Percentiles rank a stretch among this genome's conserved stretches.
Conservation (phyloP, 768 basidiomycete species). For the Russula ochroleuca region DNA sequence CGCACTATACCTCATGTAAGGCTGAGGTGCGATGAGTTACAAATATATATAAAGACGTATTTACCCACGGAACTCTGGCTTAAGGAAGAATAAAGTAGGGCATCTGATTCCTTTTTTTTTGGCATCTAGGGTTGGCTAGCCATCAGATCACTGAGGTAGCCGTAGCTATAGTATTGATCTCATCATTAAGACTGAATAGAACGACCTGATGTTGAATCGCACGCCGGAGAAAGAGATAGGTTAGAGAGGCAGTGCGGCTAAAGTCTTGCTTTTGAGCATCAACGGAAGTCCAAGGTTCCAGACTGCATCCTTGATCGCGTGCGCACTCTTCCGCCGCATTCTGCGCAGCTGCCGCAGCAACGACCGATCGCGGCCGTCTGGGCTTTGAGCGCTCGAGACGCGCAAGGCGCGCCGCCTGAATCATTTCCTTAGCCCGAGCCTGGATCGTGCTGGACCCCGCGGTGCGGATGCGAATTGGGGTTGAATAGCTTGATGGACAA, state of each 20-base stretch:
- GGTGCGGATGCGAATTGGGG: not conserved
- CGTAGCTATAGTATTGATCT: no score
- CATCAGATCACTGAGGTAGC: no score
- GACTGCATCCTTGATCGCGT: conserved; percentile 26
- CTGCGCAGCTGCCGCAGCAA: conserved; percentile 37
- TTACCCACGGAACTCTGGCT: no score
- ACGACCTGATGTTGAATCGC: conserved; percentile 99
- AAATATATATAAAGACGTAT: no score
- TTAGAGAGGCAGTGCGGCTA: conserved; percentile 1
- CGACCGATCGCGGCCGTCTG: conserved; percentile 41
- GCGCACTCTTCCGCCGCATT: conserved; percentile 28
- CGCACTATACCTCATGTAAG: no score
- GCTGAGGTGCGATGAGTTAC: no score
- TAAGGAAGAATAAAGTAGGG: no score
- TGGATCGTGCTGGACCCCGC: not conserved
- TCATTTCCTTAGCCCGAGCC: not conserved
- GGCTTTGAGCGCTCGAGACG: conserved; percentile 26
- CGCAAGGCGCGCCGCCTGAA: conserved; percentile 15
- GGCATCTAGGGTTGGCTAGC: no score
- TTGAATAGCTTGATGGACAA: conserved; percentile 4
- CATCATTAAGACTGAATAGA: conserved; percentile 91
- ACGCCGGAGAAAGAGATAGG: conserved; percentile 45
- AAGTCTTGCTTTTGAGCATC: no score
- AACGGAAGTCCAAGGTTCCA: no score
- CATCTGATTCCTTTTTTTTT: no score